A percentile compares a stretch with the other conserved stretches of the same genome.
Evolutionary conservation across 805 yeast species (phyloP).

Genomic region (Danielia oregonensis): DNA sequence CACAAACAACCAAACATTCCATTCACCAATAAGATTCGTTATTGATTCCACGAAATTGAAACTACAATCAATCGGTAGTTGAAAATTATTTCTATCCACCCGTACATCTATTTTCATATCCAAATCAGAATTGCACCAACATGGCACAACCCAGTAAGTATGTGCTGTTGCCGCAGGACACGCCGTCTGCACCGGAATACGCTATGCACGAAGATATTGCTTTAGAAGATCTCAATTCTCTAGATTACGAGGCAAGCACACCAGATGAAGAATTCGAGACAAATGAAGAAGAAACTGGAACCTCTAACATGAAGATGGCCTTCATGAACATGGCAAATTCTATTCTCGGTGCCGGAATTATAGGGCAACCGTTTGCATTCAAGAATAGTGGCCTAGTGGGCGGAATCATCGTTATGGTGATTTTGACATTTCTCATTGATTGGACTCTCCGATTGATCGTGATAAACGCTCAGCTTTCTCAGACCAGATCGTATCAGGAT

Average conservation of each 20-base stretch:
- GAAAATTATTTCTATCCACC: background rate
- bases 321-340: slow-evolving; percentile 97
- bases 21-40: too few species aligned
- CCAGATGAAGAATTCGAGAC: background rate
- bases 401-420: slow-evolving; percentile 58
- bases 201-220: background rate
- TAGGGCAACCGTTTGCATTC: slow-evolving; percentile 90
- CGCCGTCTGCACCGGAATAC: too few species aligned
- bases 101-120: too few species aligned
- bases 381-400: slow-evolving; percentile 75
- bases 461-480: slow-evolving; percentile 73
- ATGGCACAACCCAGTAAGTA: slow-evolving; percentile 1
- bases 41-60: too few species aligned
- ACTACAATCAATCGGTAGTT: too few species aligned
- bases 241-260: slow-evolving; percentile 1
- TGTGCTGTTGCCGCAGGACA: slow-evolving; percentile 1
- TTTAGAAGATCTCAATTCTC: slow-evolving; percentile 1
- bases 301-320: slow-evolving; percentile 66
- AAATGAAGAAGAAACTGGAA: slow-evolving; percentile 17
- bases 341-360: slow-evolving; percentile 92
- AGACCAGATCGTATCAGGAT: slow-evolving; percentile 77
- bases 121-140: too few species aligned
- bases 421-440: slow-evolving; percentile 70
- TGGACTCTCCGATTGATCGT: slow-evolving; percentile 84
- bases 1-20: too few species aligned